A percentile compares a stretch with the other conserved stretches of the same genome.
phyloP scores from a whole-genome alignment of 2,329 filamentous ascomycete genomes.

The Aspergillus intermedius region DNA sequence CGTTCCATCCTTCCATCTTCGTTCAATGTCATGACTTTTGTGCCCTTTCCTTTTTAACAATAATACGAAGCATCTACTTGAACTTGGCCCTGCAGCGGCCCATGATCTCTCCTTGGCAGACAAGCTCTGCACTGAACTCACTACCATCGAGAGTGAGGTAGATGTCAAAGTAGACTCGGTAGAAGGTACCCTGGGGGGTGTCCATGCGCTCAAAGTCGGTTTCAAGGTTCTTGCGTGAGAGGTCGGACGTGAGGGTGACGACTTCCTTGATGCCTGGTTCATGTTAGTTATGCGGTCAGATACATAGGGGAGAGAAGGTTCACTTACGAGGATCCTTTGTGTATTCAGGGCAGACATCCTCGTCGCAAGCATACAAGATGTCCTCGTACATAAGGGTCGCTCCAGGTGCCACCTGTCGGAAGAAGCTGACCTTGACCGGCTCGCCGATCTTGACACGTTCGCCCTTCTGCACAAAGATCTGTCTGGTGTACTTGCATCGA shows the following conservation, averaged over 20 bases:
- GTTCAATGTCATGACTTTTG: no score
- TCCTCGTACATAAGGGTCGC: slow-evolving; percentile 99
- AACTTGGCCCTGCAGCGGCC: slow-evolving; percentile 90
- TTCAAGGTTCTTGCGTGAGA: slow-evolving; percentile 96
- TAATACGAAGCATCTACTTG: slow-evolving; percentile 39
- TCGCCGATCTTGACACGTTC: slow-evolving; percentile 99
- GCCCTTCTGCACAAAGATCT: slow-evolving; percentile 98
- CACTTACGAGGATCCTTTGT: slow-evolving; percentile 97
- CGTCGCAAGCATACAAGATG: slow-evolving; percentile 93
- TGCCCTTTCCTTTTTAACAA: no score
- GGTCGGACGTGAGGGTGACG: slow-evolving; percentile 91
- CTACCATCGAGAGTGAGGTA: slow-evolving; percentile 94
- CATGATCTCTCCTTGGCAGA: slow-evolving; percentile 99
- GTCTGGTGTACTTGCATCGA: slow-evolving; percentile 94
- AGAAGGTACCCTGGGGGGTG: slow-evolving; percentile 93
- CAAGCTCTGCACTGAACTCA: slow-evolving; percentile 95
- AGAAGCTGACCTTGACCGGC: slow-evolving; percentile 97
- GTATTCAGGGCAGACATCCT: slow-evolving; percentile 96
- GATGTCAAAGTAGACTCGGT: slow-evolving; percentile 63
- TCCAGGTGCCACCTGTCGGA: slow-evolving; percentile 93
- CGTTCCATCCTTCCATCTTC: no score
- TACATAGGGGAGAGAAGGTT: neutral
- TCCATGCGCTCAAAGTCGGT: slow-evolving; percentile 99
- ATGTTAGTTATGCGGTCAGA: slow-evolving; percentile 6
- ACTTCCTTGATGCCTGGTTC: slow-evolving; percentile 91